Conservation (phyloP, 805 yeast genomes). For the Maudiozyma bulderi region DNA sequence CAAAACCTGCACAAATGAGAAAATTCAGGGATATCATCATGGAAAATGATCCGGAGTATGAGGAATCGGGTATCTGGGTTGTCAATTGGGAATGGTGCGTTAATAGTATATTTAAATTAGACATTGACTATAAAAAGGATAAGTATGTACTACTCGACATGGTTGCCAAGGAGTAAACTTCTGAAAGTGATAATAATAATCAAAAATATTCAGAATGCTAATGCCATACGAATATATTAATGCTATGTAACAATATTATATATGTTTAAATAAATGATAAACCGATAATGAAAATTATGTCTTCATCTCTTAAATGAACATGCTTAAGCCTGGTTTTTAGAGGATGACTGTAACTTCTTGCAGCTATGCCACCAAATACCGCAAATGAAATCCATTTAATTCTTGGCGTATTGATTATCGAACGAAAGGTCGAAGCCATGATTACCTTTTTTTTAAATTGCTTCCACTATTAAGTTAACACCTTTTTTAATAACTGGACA, state of each 20-base stretch:
- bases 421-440: not conserved
- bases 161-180: not conserved
- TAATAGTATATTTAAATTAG: constrained; percentile 20
- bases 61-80: constrained; percentile 10
- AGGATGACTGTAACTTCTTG: not conserved
- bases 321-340: not conserved
- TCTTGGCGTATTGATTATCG: not conserved
- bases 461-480: too few species aligned
- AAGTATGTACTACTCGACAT: not conserved
- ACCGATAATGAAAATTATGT: not conserved
- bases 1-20: constrained; percentile 22
- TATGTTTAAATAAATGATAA: not conserved
- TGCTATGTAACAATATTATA: not conserved
- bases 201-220: not conserved
- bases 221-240: not conserved
- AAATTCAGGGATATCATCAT: constrained; percentile 13
- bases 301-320: not conserved
- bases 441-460: too few species aligned
- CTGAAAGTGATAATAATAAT: not conserved
- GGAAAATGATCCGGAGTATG: not conserved
- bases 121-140: constrained; percentile 7
- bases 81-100: constrained; percentile 31
- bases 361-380: not conserved
- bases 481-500: too few species aligned
- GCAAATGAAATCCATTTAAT: not conserved